Percentiles rank a stretch among this genome's conserved stretches.
Evolutionary conservation across 441 rosid species (phyloP).

Genomic region (Pelargonium australe): DNA sequence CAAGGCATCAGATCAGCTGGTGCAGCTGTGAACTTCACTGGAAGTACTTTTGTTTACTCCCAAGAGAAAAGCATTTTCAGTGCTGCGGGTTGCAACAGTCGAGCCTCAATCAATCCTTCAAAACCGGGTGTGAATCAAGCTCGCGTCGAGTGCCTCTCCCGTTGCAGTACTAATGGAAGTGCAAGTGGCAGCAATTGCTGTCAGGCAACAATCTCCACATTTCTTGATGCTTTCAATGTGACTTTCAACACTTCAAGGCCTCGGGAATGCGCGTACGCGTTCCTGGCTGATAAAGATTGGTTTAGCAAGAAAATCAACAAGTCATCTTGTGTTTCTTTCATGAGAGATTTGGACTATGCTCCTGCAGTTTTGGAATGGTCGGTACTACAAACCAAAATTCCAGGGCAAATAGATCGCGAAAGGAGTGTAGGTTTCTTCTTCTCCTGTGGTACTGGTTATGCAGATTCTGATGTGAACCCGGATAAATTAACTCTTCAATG

Average conservation of each 20-base stretch:
- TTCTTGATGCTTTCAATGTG: not conserved
- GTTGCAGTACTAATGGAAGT: not conserved
- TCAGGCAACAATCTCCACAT: not conserved
- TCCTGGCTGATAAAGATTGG: not conserved
- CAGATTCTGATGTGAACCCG: not conserved
- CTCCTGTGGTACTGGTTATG: not conserved
- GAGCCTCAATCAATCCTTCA: not conserved
- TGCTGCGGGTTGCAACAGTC: not conserved
- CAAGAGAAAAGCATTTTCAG: not conserved
- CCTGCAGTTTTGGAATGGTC: constrained; percentile 1
- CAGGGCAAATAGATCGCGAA: not conserved
- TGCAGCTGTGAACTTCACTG: not conserved
- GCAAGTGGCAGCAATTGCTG: not conserved
- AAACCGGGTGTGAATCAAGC: not conserved
- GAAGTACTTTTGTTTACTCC: constrained; percentile 1
- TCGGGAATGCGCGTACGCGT: not conserved
- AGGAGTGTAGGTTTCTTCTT: constrained; percentile 5
- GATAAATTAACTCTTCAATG: not conserved
- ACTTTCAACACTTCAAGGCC: not conserved
- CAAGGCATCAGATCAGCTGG: not conserved
- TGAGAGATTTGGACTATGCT: not conserved
- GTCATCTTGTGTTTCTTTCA: not conserved
- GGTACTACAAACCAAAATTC: not conserved
- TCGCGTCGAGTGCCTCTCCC: not conserved
- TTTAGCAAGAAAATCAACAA: not conserved